Base-by-base conservation (phyloP, 2,329 filamentous ascomycete genomes). In the Neonectria ditissima region DNA sequence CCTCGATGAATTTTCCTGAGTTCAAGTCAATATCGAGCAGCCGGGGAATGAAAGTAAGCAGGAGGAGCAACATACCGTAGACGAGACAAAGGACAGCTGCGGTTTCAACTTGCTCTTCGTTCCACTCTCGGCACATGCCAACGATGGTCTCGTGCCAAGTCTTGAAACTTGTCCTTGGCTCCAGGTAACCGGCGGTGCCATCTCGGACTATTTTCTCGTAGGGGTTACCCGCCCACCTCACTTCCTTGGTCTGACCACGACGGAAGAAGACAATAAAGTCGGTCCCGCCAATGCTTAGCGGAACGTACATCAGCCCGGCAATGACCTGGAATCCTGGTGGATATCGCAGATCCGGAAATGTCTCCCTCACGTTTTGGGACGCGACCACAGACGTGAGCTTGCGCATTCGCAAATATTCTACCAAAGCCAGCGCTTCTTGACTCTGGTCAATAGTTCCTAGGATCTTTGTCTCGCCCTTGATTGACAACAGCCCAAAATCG, bases 181-280 rank as follows among this genome's bases (percentile, higher is more conserved):
- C 92, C 0, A 97, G 80, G 68, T 91, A 93, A 0, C 87, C 88
- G 34, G 88, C 84, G 0, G 91, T 94, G 1, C 92, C 91, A 73
- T 91, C 86, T 69, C 89, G 89, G 62, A 93, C 77, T 18, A 86
- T 84, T 74, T 95, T 96, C 63, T 96, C 91, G 72, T 96, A 94
- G 0, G 93, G 93, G 72, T 94, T 97, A 2, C 90, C 94, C 3
- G 92, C 93, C 93, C 91, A 97, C 76, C 91, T 94, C 20, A 92
- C 92, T 78, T 93, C 90, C 73, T 86, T 91, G 28, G 88, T 76
- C 71, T 94, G 92, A 0, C 90, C 89, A 69, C 86, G 90, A n/a
- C 94, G 87, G 80, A 97, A 97, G 75, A 97, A 97, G 0, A 94
- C 92, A 45, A 97, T 97, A 71, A 97, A 97, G 71, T 97, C 94